Conservation (phyloP, 2,329 filamentous ascomycete genomes). For the Paecilomyces niveus region DNA sequence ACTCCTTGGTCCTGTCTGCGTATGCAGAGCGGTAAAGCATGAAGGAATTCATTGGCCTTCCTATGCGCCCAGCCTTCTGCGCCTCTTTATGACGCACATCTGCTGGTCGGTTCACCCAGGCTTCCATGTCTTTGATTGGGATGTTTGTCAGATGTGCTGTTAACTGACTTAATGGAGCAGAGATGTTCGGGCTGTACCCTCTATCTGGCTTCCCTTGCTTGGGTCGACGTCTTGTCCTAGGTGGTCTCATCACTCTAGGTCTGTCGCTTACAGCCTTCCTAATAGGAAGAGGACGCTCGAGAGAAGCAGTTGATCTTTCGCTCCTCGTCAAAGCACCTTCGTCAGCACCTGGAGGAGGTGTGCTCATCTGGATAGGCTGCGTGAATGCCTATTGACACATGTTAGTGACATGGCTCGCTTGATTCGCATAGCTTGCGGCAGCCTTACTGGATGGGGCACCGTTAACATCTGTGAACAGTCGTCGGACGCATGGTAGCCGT, state of each 20-base stretch:
- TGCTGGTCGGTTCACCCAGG: conserved; percentile 65
- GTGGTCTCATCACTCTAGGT: conserved; percentile 10
- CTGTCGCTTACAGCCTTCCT: conserved; percentile 7
- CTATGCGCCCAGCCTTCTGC: conserved; percentile 68
- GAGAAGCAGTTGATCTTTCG: conserved; percentile 4
- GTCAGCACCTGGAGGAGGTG: conserved; percentile 14
- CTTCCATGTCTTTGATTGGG: conserved; percentile 68
- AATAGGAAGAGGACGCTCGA: conserved; percentile 1
- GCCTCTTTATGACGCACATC: conserved; percentile 63
- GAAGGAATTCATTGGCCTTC: conserved; percentile 94
- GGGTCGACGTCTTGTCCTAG: conserved; percentile 11
- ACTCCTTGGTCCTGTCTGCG: conserved; percentile 75
- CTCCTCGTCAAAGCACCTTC: conserved; percentile 8
- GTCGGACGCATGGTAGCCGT: conserved; percentile 7
- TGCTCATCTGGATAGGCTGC: conserved; percentile 12
- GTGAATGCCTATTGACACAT: conserved; percentile 11
- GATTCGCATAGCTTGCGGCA: background rate
- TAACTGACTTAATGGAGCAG: conserved; percentile 13
- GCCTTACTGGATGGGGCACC: conserved; percentile 17
- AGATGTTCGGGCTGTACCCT: conserved; percentile 4
- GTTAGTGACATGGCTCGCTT: background rate
- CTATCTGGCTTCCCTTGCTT: conserved; percentile 9
- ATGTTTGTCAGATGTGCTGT: conserved; percentile 32
- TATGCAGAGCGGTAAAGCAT: conserved; percentile 95
- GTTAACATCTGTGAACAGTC: conserved; percentile 11